Evolutionary conservation across 306 rosid genomes (phyloP).

Genomic region (Dryas alaskensis): DNA sequence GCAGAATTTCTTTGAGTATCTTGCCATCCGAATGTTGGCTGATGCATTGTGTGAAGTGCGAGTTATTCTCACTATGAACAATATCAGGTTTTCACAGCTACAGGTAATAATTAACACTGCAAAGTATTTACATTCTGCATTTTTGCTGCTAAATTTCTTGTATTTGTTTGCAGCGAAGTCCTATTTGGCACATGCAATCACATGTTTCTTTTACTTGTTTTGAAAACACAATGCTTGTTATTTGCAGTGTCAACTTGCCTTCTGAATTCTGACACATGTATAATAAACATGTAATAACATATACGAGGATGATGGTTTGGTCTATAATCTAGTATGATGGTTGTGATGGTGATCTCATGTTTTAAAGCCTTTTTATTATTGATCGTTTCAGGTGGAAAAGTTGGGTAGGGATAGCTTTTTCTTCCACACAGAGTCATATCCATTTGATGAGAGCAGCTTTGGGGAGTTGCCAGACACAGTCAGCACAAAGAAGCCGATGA

Average conservation of each 20-base stretch:
- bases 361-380: conserved; percentile 12
- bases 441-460: conserved; percentile 59
- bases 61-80: conserved; percentile 74
- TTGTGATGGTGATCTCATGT: not conserved
- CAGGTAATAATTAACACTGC: conserved; percentile 46
- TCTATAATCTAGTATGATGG: not conserved
- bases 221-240: not conserved
- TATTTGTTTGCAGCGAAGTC: not conserved
- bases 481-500: conserved; percentile 42
- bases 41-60: conserved; percentile 45
- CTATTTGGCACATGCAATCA: not conserved
- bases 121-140: not conserved
- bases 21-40: conserved; percentile 64
- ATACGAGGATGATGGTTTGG: not conserved
- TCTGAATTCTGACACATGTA: not conserved
- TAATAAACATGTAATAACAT: not conserved
- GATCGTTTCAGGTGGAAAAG: conserved; percentile 66
- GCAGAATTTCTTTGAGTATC: conserved; percentile 59
- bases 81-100: conserved; percentile 72
- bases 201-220: not conserved
- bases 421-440: conserved; percentile 60
- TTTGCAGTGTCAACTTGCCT: not conserved
- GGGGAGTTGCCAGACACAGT: conserved; percentile 53
- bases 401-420: conserved; percentile 71
- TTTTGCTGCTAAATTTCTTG: not conserved